phyloP scores from a whole-genome alignment of 1,284 basidiomycete genomes.

The Xerocomus amazonicus region DNA sequence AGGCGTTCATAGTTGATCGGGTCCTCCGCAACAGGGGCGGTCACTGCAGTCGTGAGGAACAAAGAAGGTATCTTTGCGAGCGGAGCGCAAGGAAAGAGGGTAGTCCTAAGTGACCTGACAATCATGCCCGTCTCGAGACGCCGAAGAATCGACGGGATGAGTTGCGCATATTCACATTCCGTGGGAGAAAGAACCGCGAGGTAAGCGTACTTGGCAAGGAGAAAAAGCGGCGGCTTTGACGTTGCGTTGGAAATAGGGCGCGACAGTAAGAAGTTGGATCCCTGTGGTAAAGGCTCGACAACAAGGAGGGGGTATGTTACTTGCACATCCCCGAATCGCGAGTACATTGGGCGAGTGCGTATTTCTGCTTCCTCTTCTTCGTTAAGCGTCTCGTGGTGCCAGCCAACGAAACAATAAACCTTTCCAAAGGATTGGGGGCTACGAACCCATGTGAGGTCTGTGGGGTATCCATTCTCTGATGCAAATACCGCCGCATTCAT shows the following conservation, averaged over 20 bases:
- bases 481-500: constrained; percentile 46
- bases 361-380: constrained; percentile 50
- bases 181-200: constrained; percentile 48
- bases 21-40: constrained; percentile 59
- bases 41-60: constrained; percentile 52
- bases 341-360: constrained; percentile 30
- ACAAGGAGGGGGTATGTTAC: constrained; percentile 60
- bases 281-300: constrained; percentile 48
- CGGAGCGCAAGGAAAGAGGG: constrained; percentile 40
- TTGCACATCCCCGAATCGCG: constrained; percentile 34
- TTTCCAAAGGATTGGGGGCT: constrained; percentile 44
- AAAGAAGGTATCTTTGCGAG: constrained; percentile 44
- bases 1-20: constrained; percentile 68
- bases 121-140: constrained; percentile 50
- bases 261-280: constrained; percentile 60
- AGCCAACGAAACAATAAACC: constrained; percentile 50
- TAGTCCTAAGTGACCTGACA: constrained; percentile 43
- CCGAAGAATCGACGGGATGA: constrained; percentile 65
- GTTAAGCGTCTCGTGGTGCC: constrained; percentile 46
- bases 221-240: constrained; percentile 31
- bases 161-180: constrained; percentile 51
- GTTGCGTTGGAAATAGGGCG: constrained; percentile 25
- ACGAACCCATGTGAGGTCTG: constrained; percentile 52
- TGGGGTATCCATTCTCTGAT: constrained; percentile 41
- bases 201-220: constrained; percentile 43